phyloP scores from a whole-genome alignment of 164 flowering plant genomes.

The Protea cynaroides region DNA sequence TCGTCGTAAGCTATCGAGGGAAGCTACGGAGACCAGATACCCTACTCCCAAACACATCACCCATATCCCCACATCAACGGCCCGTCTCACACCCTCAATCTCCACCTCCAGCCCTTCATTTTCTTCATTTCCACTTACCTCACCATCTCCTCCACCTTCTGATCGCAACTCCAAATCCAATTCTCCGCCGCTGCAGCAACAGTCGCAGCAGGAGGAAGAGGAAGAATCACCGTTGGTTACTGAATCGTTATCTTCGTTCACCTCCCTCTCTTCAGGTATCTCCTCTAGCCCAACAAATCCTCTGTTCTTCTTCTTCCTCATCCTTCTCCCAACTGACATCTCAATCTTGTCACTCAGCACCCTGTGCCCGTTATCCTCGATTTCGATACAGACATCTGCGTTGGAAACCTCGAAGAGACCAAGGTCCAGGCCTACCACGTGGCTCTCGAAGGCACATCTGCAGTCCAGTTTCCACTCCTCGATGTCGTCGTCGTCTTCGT shows the following conservation, averaged over 20 bases:
- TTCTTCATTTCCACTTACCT: not conserved
- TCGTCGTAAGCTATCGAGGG: too few relatives aligned
- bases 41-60: conserved; percentile 73
- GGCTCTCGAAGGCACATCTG: conserved; percentile 31
- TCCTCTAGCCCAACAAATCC: conserved; percentile 37
- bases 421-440: not conserved
- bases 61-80: conserved; percentile 76
- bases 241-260: conserved; percentile 12
- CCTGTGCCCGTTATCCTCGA: conserved; percentile 31
- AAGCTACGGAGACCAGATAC: conserved; percentile 39
- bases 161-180: conserved; percentile 8
- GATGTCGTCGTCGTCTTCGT: too few relatives aligned
- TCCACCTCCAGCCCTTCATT: conserved; percentile 18
- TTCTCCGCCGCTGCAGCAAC: conserved; percentile 18
- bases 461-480: conserved; percentile 48
- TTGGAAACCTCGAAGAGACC: conserved; percentile 12
- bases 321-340: conserved; percentile 29
- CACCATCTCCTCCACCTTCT: conserved; percentile 15
- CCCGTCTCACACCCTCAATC: conserved; percentile 61
- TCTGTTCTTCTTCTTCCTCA: conserved; percentile 17
- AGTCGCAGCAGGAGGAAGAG: conserved; percentile 9
- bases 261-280: conserved; percentile 72
- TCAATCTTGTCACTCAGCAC: conserved; percentile 40
- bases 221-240: conserved; percentile 8
- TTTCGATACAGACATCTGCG: conserved; percentile 46